phyloP scores from a whole-genome alignment of 176 grass and related monocot species.

The Carex littledalei region DNA sequence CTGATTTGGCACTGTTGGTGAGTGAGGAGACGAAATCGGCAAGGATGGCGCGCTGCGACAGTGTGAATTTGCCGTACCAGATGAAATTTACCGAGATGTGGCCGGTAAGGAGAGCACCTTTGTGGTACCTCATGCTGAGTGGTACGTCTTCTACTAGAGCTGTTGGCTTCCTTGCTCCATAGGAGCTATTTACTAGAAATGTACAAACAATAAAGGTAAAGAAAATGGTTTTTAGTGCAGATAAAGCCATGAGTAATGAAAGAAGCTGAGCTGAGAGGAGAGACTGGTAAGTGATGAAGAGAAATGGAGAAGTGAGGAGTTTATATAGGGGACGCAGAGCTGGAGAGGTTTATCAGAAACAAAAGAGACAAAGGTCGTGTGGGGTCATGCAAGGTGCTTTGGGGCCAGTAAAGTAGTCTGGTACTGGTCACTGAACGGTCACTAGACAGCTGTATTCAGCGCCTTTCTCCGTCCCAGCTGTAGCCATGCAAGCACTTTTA shows the following conservation, averaged over 20 bases:
- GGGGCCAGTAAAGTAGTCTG: slow-evolving; percentile 31
- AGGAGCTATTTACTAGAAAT: slow-evolving; percentile 15
- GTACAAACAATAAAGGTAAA: slow-evolving; percentile 23
- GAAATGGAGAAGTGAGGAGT: not conserved
- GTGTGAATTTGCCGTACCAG: slow-evolving; percentile 78
- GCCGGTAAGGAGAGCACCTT: slow-evolving; percentile 64
- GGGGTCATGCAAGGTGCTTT: slow-evolving; percentile 26
- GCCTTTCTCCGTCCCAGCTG: slow-evolving; percentile 48
- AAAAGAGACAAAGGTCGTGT: slow-evolving; percentile 37
- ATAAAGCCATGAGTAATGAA: slow-evolving; percentile 21
- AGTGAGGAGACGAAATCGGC: slow-evolving; percentile 70
- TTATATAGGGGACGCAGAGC: not conserved
- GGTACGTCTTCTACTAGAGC: slow-evolving; percentile 46
- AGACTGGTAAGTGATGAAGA: slow-evolving; percentile 24
- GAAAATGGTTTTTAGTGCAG: not conserved
- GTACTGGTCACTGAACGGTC: slow-evolving; percentile 56
- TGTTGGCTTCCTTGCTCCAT: slow-evolving; percentile 27
- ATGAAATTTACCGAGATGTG: slow-evolving; percentile 57
- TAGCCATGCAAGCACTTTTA: slow-evolving; percentile 17
- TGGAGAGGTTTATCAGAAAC: slow-evolving; percentile 21
- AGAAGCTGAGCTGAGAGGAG: not conserved
- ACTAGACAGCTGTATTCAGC: slow-evolving; percentile 54
- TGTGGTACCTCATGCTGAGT: slow-evolving; percentile 73
- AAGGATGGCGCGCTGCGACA: slow-evolving; percentile 49
- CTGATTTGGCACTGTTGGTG: slow-evolving; percentile 10